phyloP scores from a whole-genome alignment of 257 asterid species.

The Prunella vulgaris region DNA sequence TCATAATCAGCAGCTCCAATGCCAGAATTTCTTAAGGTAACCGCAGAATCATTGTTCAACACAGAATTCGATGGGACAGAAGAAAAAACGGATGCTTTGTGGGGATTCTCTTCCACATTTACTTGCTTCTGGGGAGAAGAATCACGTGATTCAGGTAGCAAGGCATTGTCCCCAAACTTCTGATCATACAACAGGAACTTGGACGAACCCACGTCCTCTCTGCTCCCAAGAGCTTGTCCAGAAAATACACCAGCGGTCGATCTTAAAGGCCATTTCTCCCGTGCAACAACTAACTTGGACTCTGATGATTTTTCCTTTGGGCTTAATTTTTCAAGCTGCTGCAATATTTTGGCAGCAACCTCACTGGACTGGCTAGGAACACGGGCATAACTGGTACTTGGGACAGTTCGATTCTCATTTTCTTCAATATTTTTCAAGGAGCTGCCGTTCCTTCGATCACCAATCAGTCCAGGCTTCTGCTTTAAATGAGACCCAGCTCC shows the following conservation, averaged over 20 bases:
- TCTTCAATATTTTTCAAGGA: slow-evolving; percentile 36
- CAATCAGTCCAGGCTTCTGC: slow-evolving; percentile 34
- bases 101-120: slow-evolving; percentile 29
- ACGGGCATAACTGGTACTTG: slow-evolving; percentile 47
- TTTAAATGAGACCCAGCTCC: slow-evolving; percentile 40
- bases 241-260: slow-evolving; percentile 47
- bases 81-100: slow-evolving; percentile 20
- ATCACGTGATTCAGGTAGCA: slow-evolving; percentile 29
- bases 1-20: slow-evolving; percentile 12
- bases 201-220: slow-evolving; percentile 52
- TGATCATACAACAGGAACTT: slow-evolving; percentile 40
- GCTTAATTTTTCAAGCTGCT: slow-evolving; percentile 68
- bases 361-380: slow-evolving; percentile 67
- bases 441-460: slow-evolving; percentile 26
- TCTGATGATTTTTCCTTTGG: slow-evolving; percentile 67
- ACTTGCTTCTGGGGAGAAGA: slow-evolving; percentile 29
- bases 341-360: slow-evolving; percentile 77
- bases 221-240: slow-evolving; percentile 58
- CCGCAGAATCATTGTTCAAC: slow-evolving; percentile 23
- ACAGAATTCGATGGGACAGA: slow-evolving; percentile 20
- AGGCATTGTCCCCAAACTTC: slow-evolving; percentile 33
- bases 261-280: slow-evolving; percentile 45
- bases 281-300: slow-evolving; percentile 39
- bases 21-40: slow-evolving; percentile 22
- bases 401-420: slow-evolving; percentile 33